phyloP scores from a whole-genome alignment of 176 grass and related monocot genomes.

The Phyllostachys edulis region DNA sequence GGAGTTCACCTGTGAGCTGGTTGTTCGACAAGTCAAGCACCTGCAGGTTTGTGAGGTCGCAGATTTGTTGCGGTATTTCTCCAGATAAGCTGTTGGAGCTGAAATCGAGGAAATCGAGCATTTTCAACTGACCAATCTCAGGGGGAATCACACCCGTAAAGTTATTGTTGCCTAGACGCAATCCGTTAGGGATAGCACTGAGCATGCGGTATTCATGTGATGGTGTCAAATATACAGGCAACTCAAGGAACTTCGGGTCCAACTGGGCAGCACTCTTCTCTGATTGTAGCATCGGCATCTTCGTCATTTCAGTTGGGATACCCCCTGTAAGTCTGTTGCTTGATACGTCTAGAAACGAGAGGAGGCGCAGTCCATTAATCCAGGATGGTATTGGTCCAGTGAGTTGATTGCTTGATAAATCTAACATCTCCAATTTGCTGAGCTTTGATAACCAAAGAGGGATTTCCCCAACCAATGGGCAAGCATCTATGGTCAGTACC shows the following conservation, averaged over 20 bases:
- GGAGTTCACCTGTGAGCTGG: constrained; percentile 58
- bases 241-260: constrained; percentile 55
- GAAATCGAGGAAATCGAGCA: constrained; percentile 49
- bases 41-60: constrained; percentile 62
- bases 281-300: constrained; percentile 53
- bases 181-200: constrained; percentile 50
- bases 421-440: constrained; percentile 55
- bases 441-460: constrained; percentile 68
- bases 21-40: constrained; percentile 56
- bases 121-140: constrained; percentile 57
- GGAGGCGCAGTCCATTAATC: constrained; percentile 47
- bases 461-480: constrained; percentile 47
- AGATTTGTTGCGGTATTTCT: constrained; percentile 46
- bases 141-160: constrained; percentile 52
- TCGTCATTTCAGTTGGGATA: constrained; percentile 51
- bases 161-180: constrained; percentile 44
- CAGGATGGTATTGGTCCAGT: constrained; percentile 63
- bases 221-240: constrained; percentile 55
- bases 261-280: constrained; percentile 45
- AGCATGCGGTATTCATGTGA: constrained; percentile 55
- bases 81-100: constrained; percentile 62
- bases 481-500: constrained; percentile 46
- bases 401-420: constrained; percentile 61
- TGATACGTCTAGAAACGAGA: constrained; percentile 72
- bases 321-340: constrained; percentile 53